Conservation (phyloP, 73 alveolate genomes). For the Paramecium sonneborni region DNA sequence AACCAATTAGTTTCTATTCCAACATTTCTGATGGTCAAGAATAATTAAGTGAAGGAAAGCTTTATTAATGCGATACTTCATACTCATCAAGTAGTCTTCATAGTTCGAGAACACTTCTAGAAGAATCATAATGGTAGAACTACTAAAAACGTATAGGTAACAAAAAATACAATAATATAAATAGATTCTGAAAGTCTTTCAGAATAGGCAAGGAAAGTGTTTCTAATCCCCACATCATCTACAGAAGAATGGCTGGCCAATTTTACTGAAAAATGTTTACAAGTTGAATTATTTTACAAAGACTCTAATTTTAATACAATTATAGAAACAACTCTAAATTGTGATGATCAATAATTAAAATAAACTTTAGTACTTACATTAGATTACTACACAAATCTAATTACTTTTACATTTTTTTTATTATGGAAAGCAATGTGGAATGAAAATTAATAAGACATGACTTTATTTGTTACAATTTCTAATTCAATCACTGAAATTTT, state of each 20-base stretch:
- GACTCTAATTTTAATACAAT: not conserved
- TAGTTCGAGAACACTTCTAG: conserved; percentile 1
- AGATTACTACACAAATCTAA: conserved; percentile 2
- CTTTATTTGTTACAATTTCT: not conserved
- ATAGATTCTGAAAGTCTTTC: not conserved
- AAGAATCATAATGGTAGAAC: not conserved
- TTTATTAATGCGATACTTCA: not conserved
- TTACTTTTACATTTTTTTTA: not conserved
- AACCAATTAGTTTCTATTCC: conserved; percentile 17
- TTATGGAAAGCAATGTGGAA: conserved; percentile 5
- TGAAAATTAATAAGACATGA: conserved; percentile 25
- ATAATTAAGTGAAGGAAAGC: conserved; percentile 3
- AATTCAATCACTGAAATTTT: not conserved
- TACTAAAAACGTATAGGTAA: not conserved
- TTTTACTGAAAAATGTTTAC: not conserved
- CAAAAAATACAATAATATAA: not conserved
- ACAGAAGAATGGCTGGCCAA: conserved; percentile 29
- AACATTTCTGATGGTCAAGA: conserved; percentile 4
- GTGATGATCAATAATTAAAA: not conserved
- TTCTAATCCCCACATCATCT: not conserved
- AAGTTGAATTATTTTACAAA: not conserved
- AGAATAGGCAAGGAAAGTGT: not conserved
- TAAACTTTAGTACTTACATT: not conserved
- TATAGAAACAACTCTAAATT: not conserved
- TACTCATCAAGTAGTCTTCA: conserved; percentile 1